A percentile compares a stretch with the other conserved stretches of the same genome.
Evolutionary conservation across 2,329 filamentous ascomycete genomes (phyloP).

Genomic region (Aureobasidium zeae): DNA sequence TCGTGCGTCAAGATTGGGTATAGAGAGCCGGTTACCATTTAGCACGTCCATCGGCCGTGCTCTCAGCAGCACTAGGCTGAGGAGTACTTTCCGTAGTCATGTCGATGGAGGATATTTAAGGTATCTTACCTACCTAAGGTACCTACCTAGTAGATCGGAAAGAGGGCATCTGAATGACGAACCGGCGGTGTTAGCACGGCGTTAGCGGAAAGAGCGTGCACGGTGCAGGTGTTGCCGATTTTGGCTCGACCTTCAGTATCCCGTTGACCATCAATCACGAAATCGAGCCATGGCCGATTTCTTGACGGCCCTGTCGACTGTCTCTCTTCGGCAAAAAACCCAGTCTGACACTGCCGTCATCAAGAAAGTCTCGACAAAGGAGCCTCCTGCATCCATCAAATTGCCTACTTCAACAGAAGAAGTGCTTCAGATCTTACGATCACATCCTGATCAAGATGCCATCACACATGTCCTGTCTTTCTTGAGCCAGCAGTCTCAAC

Average conservation of each 20-base stretch:
- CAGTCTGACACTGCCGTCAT: too few relatives aligned
- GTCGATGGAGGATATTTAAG: too few relatives aligned
- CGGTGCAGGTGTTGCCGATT: background rate
- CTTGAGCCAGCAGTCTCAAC: slow-evolving; percentile 19
- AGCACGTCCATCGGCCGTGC: background rate
- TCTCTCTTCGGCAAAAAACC: slow-evolving; percentile 17
- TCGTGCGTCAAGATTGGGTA: background rate
- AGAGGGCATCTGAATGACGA: too few relatives aligned
- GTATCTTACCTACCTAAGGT: too few relatives aligned
- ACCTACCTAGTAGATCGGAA: too few relatives aligned
- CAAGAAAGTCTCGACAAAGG: background rate
- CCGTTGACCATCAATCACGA: too few relatives aligned
- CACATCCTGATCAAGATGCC: slow-evolving; percentile 30
- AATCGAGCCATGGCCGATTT: slow-evolving; percentile 39
- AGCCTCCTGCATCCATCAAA: too few relatives aligned
- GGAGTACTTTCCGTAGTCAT: slow-evolving; percentile 8
- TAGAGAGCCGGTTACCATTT: slow-evolving; percentile 13
- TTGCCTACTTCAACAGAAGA: slow-evolving; percentile 19
- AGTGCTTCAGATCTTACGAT: slow-evolving; percentile 31
- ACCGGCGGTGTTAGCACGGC: too few relatives aligned
- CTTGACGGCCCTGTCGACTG: slow-evolving; percentile 40
- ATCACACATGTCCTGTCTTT: slow-evolving; percentile 26
- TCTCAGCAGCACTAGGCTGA: background rate
- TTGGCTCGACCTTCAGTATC: too few relatives aligned
- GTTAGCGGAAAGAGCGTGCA: background rate